Base-by-base conservation (phyloP, 164 flowering plant genomes). In the Stephania japonica region DNA sequence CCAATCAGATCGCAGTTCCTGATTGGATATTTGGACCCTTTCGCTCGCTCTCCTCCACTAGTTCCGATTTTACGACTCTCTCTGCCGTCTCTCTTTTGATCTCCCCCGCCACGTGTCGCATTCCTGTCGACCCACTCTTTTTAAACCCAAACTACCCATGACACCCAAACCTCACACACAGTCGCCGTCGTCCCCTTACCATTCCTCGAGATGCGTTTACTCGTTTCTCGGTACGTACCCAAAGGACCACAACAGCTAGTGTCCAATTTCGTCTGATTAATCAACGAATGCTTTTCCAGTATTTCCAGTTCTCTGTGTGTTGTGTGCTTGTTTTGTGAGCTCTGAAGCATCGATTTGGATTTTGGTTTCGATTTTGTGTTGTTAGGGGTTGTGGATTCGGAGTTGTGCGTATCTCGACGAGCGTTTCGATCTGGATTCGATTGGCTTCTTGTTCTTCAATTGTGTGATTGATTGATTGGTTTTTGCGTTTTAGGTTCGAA, bases 41-140 rank as follows among this genome's bases (percentile, higher is more conserved):
- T 26, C 41, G 38, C 67, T 64, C 14, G 26, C 67, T 64, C 67
- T 64, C 67, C 38, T 64, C 67, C 67, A 64, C 67, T 25, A 64
- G 41, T 64, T 64, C 41, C 26, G 67, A 64, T 64, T 24, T 12
- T 13, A 32, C 12, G 3, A 32, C 41, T 64, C 67, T 64, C 16
- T 13, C 16, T 26, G 41, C 67, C 67, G 41, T 38, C 38, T 14
- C 26, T 64, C 38, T 64, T 64, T 64, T 26, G 67, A 64, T 64
- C 12, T 26, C 67, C 1, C 14, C 41, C 5, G 67, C 38, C 67
- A 64, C 67, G 67, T 64, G 67, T 64, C 67, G 12, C 67, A 3
- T 3, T 2, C 3, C 18, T 5, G 12, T 25, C 18, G 18, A 64
- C 2, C 41, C 18, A 24, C 19, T 4, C 16, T 64, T 64, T 64